Percentiles rank a stretch among this genome's conserved stretches.
These are phyloP conservation scores for Fusarium protoensiforme DNA, from an alignment of 2,329 filamentous ascomycete genomes.

Conservation along the genomic window DNA sequence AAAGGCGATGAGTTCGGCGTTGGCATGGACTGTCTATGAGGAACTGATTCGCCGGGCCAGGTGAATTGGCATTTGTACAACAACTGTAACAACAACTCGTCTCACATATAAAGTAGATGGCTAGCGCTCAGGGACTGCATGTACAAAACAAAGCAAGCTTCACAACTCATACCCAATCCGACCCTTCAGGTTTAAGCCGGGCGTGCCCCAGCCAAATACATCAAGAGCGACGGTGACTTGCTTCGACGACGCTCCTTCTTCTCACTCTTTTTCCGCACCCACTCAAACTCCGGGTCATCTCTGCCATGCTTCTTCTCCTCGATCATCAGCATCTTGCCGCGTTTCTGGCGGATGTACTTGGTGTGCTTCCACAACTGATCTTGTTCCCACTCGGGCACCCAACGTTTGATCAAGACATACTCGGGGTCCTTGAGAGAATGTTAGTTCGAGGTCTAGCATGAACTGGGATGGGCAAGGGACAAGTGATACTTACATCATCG, in stretches of 20 bases:
- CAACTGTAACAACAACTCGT: slow-evolving; percentile 38
- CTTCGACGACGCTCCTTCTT: slow-evolving; percentile 62
- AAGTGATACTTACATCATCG: slow-evolving; percentile 60
- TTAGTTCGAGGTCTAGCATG: slow-evolving; percentile 44
- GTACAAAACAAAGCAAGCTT: background rate
- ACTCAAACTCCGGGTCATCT: slow-evolving; percentile 63
- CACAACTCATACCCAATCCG: background rate
- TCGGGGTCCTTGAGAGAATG: slow-evolving; percentile 66
- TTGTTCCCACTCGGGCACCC: slow-evolving; percentile 78
- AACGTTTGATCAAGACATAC: slow-evolving; percentile 78
- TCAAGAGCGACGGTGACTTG: slow-evolving; percentile 66
- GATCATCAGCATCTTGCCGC: slow-evolving; percentile 58
- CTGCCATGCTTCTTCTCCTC: slow-evolving; percentile 58
- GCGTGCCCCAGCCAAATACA: slow-evolving; percentile 66
- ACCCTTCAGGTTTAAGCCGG: slow-evolving; percentile 48
- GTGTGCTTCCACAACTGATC: slow-evolving; percentile 80
- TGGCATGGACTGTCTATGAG: slow-evolving; percentile 98
- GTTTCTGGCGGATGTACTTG: slow-evolving; percentile 68
- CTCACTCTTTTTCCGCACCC: slow-evolving; percentile 67
- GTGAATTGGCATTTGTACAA: slow-evolving; percentile 31
- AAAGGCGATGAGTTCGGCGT: slow-evolving; percentile 92
- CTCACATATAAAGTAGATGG: slow-evolving; percentile 26
- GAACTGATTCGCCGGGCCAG: slow-evolving; percentile 78
- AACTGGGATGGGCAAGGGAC: background rate
- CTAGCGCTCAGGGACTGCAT: slow-evolving; percentile 10